Conservation (phyloP, 139 green algal genomes). For the Closterium sp. region DNA sequence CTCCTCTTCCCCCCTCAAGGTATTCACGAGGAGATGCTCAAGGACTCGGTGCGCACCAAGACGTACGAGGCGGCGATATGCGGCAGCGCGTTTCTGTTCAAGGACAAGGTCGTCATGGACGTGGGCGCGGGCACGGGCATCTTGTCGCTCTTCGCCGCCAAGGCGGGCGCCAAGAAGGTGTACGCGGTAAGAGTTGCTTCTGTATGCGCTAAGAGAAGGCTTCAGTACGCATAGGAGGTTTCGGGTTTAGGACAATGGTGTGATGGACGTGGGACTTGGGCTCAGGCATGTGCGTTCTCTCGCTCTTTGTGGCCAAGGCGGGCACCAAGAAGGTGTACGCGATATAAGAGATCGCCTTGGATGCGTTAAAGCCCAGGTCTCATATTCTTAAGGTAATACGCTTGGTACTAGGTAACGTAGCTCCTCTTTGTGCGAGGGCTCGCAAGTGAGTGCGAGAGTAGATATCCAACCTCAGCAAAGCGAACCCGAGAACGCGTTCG, state of each 20-base stretch:
- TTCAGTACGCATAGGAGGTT: too few relatives aligned
- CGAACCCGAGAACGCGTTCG: too few relatives aligned
- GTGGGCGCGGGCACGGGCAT: constrained; percentile 64
- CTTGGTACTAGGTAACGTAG: too few relatives aligned
- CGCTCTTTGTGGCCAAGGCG: constrained; percentile 60
- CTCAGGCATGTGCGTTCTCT: constrained; percentile 61
- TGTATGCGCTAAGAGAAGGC: too few relatives aligned
- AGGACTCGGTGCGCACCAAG: constrained; percentile 80
- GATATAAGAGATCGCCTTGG: too few relatives aligned
- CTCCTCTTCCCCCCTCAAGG: neutral
- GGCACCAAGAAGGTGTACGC: constrained; percentile 87
- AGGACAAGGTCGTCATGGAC: constrained; percentile 70
- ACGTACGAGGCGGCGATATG: constrained; percentile 84
- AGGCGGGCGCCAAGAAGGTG: constrained; percentile 80
- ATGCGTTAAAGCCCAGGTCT: too few relatives aligned
- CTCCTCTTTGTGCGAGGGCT: too few relatives aligned
- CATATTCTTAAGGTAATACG: too few relatives aligned
- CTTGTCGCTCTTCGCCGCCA: constrained; percentile 58
- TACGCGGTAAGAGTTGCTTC: constrained; percentile 66
- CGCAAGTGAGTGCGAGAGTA: too few relatives aligned
- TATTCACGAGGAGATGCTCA: constrained; percentile 81
- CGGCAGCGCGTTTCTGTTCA: constrained; percentile 73
- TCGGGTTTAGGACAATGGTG: too few relatives aligned
- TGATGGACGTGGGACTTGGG: too few relatives aligned
- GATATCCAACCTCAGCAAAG: too few relatives aligned